phyloP scores from a whole-genome alignment of 2,329 filamentous ascomycete species.

The Hypoxylon sp. region DNA sequence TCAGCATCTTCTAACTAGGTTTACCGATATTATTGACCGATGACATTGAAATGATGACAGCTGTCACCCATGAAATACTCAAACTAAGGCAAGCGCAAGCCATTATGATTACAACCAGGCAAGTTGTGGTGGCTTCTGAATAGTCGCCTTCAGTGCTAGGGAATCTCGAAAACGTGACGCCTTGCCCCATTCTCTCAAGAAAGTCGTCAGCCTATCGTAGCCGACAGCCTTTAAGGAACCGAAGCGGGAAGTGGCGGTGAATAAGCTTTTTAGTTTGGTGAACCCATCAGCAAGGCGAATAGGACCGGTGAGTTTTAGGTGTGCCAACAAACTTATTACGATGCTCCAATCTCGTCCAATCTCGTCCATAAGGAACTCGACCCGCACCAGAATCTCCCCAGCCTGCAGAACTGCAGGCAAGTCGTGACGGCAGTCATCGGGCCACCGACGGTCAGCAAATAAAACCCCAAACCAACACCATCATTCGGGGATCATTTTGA shows the following conservation, averaged over 20 bases:
- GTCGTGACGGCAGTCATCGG: constrained; percentile 19
- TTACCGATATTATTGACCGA: constrained; percentile 30
- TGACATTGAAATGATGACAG: constrained; percentile 43
- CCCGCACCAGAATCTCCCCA: constrained; percentile 27
- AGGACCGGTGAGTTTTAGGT: constrained; percentile 30
- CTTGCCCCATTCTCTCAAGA: constrained; percentile 33
- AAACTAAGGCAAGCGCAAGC: constrained; percentile 26
- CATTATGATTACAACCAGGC: constrained; percentile 28
- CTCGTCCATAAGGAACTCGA: constrained; percentile 26
- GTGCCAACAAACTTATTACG: constrained; percentile 36
- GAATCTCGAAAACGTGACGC: constrained; percentile 30
- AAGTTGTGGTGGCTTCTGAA: constrained; percentile 18
- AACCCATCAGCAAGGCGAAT: constrained; percentile 19
- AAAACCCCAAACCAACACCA: constrained; percentile 25
- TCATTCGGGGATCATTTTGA: constrained; percentile 14
- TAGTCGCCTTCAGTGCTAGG: constrained; percentile 14
- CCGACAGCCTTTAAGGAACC: constrained; percentile 36
- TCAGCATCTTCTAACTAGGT: constrained; percentile 29
- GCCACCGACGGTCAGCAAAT: constrained; percentile 37
- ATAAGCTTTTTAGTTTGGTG: constrained; percentile 38
- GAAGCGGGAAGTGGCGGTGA: constrained; percentile 46
- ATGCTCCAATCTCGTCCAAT: constrained; percentile 6
- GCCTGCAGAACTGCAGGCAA: constrained; percentile 38
- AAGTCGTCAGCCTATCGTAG: constrained; percentile 18
- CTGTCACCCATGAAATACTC: constrained; percentile 32